phyloP scores from a whole-genome alignment of 495 filamentous ascomycete genomes.

The Daldinia bambusicola region DNA sequence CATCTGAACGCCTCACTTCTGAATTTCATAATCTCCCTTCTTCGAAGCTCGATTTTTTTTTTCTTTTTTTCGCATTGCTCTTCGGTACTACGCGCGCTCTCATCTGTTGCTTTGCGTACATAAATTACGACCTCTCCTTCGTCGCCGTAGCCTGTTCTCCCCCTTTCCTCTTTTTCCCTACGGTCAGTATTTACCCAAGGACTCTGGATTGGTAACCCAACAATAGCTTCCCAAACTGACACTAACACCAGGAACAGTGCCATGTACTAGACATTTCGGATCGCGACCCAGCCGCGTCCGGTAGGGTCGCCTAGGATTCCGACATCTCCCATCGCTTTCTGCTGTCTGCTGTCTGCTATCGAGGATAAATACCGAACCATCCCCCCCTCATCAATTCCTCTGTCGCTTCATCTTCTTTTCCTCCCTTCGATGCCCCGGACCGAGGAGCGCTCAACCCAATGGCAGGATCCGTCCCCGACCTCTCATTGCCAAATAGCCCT shows the following conservation, averaged over 20 bases:
- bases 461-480: conserved; percentile 59
- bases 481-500: conserved; percentile 53
- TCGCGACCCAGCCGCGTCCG: conserved; percentile 56
- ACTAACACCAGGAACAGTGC: conserved; percentile 53
- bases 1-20: conserved; percentile 54
- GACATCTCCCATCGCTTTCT: conserved; percentile 26
- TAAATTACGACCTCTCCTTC: conserved; percentile 41
- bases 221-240: conserved; percentile 29
- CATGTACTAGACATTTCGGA: conserved; percentile 57
- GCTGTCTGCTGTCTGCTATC: conserved; percentile 18
- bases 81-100: conserved; percentile 39
- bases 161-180: conserved; percentile 25
- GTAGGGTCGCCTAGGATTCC: conserved; percentile 43
- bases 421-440: conserved; percentile 45
- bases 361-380: conserved; percentile 44
- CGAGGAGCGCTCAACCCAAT: conserved; percentile 53
- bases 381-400: conserved; percentile 37
- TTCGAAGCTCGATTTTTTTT: conserved; percentile 30
- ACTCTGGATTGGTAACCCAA: conserved; percentile 40
- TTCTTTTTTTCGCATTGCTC: conserved; percentile 42
- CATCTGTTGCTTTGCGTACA: conserved; percentile 39
- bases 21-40: conserved; percentile 38
- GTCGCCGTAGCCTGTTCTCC: conserved; percentile 28
- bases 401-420: conserved; percentile 26
- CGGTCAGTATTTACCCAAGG: conserved; percentile 51